Base-by-base conservation (phyloP, 2,329 filamentous ascomycete genomes). In the Corniculantispora saksenae region DNA sequence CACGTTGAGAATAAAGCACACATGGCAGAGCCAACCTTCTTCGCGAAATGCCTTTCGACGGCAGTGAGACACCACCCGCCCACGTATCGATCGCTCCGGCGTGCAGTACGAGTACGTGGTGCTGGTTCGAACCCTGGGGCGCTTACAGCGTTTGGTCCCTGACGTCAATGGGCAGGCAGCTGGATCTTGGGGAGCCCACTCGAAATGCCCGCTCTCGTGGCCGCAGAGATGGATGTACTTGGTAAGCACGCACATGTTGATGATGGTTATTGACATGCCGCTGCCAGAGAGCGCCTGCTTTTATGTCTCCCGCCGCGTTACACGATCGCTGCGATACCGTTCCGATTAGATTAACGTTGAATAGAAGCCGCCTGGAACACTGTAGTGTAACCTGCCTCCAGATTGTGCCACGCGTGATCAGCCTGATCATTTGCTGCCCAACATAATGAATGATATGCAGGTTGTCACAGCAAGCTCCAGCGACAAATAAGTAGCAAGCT, bases 351-450 rank as follows among this genome's bases (percentile, higher is more conserved):
- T 51, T 25, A 40, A 35, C 13, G 13, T 25, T 13, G 21, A 15
- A 61, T 51, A 40, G 47, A 51, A 61, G 58, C 45, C 17, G 45
- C 21, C 47, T 48, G 56, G 45, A 61, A 51, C 29, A 15, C 13
- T 61, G 58, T 7, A 19, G 58, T 61, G 47, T 27, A 29, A 51
- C 47, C 32, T 51, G 47, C 32, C 21, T 21, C 13, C n/a, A 51
- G 47, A 32, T 21, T 51, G 47, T 61, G 29, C 15, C 32, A 51
- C 56, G 56, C 56, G 45, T 59, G n/a, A 35, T 48, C 56, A n/a
- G 56, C 21, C 58, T 51, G 47, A 51, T 61, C 21, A 32, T 61
- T 40, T 21, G 58, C 58, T 61, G 58, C 47, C 47, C 32, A 61
- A 51, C 9, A 1, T 27, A 29, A 21, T 51, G 29, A 51, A 50